Evolutionary conservation across 306 rosid species (phyloP).

Genomic region (Fragaria iinumae): DNA sequence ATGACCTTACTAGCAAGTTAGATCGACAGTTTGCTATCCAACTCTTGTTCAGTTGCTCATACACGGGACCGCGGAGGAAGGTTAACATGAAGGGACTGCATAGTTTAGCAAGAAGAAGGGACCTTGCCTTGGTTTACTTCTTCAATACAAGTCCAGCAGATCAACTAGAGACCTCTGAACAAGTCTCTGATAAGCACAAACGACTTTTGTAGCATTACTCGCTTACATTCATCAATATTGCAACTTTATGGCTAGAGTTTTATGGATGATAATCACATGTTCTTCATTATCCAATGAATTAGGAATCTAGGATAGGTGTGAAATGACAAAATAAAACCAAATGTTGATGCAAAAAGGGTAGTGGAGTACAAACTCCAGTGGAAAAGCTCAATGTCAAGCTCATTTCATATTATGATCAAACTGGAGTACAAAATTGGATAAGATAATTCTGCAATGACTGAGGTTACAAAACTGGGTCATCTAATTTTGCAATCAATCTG

Average conservation of each 20-base stretch:
- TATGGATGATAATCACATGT: neutral
- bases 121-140: neutral
- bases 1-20: neutral
- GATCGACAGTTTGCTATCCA: neutral
- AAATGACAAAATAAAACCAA: neutral
- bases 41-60: neutral
- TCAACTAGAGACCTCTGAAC: neutral
- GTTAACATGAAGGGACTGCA: neutral
- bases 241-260: neutral
- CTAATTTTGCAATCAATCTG: neutral
- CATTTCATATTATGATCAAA: slow-evolving; percentile 15
- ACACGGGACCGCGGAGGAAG: neutral
- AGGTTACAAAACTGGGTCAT: neutral
- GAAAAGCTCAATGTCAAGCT: neutral
- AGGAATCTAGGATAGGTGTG: neutral
- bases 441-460: neutral
- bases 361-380: neutral
- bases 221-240: neutral
- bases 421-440: neutral
- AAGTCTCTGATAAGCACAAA: neutral
- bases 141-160: neutral
- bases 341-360: neutral
- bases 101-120: neutral
- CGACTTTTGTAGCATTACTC: neutral
- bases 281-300: neutral